Evolutionary conservation across 208 protist genomes (phyloP).

Genomic region (Tritrichomonas foetus): DNA sequence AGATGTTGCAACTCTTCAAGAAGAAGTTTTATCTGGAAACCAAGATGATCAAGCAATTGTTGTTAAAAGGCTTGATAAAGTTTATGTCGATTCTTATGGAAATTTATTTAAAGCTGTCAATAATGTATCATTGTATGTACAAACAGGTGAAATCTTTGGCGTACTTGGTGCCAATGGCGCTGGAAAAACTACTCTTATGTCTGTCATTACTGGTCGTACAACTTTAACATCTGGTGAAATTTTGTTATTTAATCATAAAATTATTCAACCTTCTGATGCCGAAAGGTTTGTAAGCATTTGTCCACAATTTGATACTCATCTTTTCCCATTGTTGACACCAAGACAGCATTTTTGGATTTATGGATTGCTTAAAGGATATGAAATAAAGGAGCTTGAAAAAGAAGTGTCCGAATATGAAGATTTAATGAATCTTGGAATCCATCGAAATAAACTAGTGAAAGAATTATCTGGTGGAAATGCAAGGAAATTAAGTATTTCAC

Average conservation of each 20-base stretch:
- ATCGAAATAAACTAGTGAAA: background rate
- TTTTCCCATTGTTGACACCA: background rate
- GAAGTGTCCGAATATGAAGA: background rate
- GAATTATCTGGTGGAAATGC: background rate
- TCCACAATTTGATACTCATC: constrained; percentile 24
- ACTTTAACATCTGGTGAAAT: background rate
- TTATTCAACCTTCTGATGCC: background rate
- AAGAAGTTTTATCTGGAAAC: background rate
- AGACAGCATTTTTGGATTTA: background rate
- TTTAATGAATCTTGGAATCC: background rate
- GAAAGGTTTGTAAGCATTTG: background rate
- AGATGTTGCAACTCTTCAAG: background rate
- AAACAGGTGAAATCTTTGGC: constrained; percentile 42
- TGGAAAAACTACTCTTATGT: constrained; percentile 52
- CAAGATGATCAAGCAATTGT: background rate
- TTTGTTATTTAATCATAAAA: background rate
- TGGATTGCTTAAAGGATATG: background rate
- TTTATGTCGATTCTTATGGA: background rate
- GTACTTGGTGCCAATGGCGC: constrained; percentile 53
- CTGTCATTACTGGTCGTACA: constrained; percentile 45
- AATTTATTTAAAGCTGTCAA: background rate
- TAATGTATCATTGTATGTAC: background rate
- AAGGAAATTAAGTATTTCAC: background rate
- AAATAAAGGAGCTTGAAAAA: background rate
- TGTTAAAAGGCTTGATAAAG: background rate